Conservation (phyloP, 2,329 filamentous ascomycete genomes). For the Monosporascus sp. region DNA sequence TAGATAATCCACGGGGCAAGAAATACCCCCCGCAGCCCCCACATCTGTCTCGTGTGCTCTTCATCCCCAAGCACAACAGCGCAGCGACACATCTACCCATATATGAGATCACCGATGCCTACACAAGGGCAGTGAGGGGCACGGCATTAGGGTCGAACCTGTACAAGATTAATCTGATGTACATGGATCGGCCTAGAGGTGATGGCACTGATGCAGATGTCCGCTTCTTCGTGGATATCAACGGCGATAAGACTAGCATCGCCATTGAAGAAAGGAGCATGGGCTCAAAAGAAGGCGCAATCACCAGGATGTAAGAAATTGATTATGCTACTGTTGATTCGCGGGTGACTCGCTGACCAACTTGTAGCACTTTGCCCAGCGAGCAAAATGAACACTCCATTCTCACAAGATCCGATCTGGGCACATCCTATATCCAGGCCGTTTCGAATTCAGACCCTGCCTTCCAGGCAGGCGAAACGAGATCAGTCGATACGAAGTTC, state of each 20-base stretch:
- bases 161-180: constrained; percentile 8
- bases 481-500: too few species aligned
- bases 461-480: too few species aligned
- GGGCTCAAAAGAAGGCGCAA: too few species aligned
- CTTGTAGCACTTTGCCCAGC: too few species aligned
- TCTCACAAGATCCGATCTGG: too few species aligned
- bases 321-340: too few species aligned
- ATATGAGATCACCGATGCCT: constrained; percentile 8
- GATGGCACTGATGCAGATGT: constrained; percentile 10
- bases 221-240: constrained; percentile 7
- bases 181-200: constrained; percentile 8
- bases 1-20: not conserved
- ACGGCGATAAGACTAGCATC: not conserved
- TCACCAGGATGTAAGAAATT: too few species aligned
- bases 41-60: constrained; percentile 9
- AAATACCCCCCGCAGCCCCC: not conserved
- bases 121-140: constrained; percentile 1
- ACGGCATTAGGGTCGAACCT: constrained; percentile 6
- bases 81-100: constrained; percentile 8
- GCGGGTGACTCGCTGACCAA: too few species aligned
- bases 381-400: too few species aligned
- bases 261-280: not conserved
- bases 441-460: too few species aligned
- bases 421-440: too few species aligned
- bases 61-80: constrained; percentile 5